Evolutionary conservation across 2,329 filamentous ascomycete species (phyloP).

Genomic region (Emergomyces pasteurianus): DNA sequence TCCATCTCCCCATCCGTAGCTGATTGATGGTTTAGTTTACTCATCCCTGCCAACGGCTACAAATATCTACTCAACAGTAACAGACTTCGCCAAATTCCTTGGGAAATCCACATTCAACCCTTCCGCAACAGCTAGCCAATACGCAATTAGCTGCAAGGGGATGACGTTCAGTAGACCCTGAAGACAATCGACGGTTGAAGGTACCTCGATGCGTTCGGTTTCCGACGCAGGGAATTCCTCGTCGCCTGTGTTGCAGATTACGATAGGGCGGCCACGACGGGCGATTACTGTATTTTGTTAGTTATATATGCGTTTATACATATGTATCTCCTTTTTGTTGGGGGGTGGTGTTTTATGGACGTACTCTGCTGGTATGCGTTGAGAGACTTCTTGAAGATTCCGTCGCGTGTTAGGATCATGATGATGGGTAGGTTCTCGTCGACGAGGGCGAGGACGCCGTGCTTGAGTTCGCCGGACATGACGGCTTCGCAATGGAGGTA

Average conservation of each 20-base stretch:
- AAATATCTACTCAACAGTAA: constrained; percentile 77
- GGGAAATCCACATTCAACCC: constrained; percentile 98
- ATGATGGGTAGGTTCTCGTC: constrained; percentile 98
- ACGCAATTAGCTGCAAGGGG: constrained; percentile 92
- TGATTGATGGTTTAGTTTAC: background rate
- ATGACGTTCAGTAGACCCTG: constrained; percentile 98
- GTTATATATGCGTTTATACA: constrained; percentile 4
- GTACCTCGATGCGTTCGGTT: constrained; percentile 95
- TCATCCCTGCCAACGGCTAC: background rate
- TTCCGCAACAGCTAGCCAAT: constrained; percentile 95
- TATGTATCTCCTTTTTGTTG: background rate
- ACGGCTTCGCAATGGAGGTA: constrained; percentile 99
- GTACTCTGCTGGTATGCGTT: constrained; percentile 96
- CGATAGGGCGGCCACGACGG: constrained; percentile 88
- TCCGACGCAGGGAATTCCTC: constrained; percentile 77
- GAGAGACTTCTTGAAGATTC: constrained; percentile 96
- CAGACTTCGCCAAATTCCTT: constrained; percentile 95
- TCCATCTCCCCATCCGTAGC: background rate
- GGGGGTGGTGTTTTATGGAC: constrained; percentile 16
- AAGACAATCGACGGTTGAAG: constrained; percentile 85
- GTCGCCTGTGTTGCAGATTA: constrained; percentile 90
- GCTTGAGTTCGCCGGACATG: constrained; percentile 99
- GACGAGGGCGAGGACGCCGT: constrained; percentile 91
- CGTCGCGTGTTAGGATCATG: constrained; percentile 96
- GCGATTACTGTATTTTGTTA: constrained; percentile 61